These are phyloP conservation scores for Mrakia gelida DNA, from an alignment of 768 basidiomycete genomes.

Conservation along the genomic window DNA sequence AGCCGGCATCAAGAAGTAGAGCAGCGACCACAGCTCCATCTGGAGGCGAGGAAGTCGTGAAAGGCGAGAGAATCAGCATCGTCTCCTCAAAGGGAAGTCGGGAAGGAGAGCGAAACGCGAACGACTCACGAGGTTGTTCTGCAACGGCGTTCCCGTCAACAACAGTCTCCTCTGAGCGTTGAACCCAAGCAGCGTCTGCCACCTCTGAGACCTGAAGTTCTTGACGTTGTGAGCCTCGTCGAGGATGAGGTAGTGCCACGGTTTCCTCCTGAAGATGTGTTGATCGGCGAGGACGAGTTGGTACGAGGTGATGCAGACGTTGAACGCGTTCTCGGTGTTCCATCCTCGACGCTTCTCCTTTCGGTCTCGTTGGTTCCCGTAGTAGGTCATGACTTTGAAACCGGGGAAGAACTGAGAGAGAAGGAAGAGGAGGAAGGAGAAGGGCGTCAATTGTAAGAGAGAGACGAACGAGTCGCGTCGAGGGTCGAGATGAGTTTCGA, in stretches of 20 bases:
- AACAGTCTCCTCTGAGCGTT: constrained; percentile 43
- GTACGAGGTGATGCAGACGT: constrained; percentile 92
- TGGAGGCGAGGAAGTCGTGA: background rate
- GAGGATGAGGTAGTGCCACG: constrained; percentile 93
- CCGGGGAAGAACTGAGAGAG: constrained; percentile 44
- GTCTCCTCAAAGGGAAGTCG: background rate
- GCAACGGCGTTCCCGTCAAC: constrained; percentile 45
- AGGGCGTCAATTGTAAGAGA: background rate
- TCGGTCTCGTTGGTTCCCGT: constrained; percentile 68
- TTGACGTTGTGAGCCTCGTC: constrained; percentile 98
- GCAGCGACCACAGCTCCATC: constrained; percentile 50
- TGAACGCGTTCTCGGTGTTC: constrained; percentile 83
- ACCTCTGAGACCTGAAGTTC: constrained; percentile 89
- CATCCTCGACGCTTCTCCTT: constrained; percentile 86
- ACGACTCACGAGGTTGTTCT: constrained; percentile 40
- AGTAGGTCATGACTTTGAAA: constrained; percentile 46
- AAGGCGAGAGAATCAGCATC: background rate
- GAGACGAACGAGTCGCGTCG: background rate
- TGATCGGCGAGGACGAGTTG: constrained; percentile 86
- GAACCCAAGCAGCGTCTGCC: constrained; percentile 87
- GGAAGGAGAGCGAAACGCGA: background rate
- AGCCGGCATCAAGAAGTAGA: constrained; percentile 48
- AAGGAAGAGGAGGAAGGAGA: background rate
- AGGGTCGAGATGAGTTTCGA: background rate
- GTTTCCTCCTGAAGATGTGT: constrained; percentile 83